phyloP scores from a whole-genome alignment of 1,284 basidiomycete species.

The Fomitopsis pinicola region DNA sequence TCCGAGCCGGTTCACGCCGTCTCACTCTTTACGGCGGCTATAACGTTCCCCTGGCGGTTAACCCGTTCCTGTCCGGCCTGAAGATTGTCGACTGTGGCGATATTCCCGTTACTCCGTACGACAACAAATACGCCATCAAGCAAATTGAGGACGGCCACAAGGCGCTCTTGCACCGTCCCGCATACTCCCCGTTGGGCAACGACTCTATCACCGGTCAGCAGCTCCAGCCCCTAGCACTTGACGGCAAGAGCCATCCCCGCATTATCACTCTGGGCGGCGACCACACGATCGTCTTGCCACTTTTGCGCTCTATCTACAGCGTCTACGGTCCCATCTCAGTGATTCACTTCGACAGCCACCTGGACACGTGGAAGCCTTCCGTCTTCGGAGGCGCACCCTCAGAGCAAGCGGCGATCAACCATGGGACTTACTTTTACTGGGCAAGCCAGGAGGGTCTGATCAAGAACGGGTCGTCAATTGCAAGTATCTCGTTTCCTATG shows the following conservation, averaged over 20 bases:
- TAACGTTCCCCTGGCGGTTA: conserved; percentile 66
- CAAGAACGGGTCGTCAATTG: conserved; percentile 75
- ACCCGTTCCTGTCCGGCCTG: conserved; percentile 59
- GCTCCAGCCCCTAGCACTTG: conserved; percentile 49
- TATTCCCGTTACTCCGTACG: conserved; percentile 59
- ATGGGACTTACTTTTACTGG: conserved; percentile 78
- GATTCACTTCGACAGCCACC: conserved; percentile 77
- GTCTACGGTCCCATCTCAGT: conserved; percentile 72
- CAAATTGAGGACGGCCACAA: conserved; percentile 72
- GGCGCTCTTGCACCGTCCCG: conserved; percentile 52
- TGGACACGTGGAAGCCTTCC: conserved; percentile 70
- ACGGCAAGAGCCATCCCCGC: conserved; percentile 64
- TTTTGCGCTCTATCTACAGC: conserved; percentile 60
- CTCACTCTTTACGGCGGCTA: conserved; percentile 72
- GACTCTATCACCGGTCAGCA: conserved; percentile 52
- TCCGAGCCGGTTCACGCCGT: conserved; percentile 70
- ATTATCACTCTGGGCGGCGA: conserved; percentile 76
- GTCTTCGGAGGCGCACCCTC: conserved; percentile 70
- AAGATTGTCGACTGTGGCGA: conserved; percentile 72
- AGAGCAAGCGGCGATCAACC: conserved; percentile 64
- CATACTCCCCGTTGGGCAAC: conserved; percentile 58
- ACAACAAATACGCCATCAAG: conserved; percentile 64
- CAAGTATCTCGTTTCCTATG: conserved; percentile 48
- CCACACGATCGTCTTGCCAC: conserved; percentile 69
- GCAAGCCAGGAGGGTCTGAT: conserved; percentile 73